phyloP scores from a whole-genome alignment of 805 yeast genomes.

The Wickerhamomyces chambardii region DNA sequence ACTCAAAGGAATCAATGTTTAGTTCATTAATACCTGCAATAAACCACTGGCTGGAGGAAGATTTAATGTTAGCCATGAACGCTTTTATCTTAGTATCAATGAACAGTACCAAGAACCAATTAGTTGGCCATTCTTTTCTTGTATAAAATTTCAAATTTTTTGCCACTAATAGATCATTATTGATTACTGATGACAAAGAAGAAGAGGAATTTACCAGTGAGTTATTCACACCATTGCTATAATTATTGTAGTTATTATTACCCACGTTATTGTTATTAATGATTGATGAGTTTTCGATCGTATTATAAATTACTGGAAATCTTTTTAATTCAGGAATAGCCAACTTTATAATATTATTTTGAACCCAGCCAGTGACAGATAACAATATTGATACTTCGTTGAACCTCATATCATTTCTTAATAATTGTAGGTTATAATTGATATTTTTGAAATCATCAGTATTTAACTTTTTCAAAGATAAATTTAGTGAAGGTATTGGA shows the following conservation, averaged over 20 bases:
- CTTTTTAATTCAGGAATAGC: conserved; percentile 35
- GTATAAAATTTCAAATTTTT: conserved; percentile 27
- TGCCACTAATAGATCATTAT: neutral
- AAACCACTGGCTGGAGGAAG: conserved; percentile 14
- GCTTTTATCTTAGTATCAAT: conserved; percentile 19
- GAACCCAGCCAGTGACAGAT: conserved; percentile 61
- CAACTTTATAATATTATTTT: conserved; percentile 43
- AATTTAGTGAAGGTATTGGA: conserved; percentile 25
- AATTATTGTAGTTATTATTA: too few relatives aligned
- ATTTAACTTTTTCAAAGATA: conserved; percentile 13
- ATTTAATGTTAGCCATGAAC: conserved; percentile 23
- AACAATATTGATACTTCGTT: conserved; percentile 47
- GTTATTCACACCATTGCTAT: too few relatives aligned
- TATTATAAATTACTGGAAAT: conserved; percentile 7
- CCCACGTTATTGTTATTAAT: too few relatives aligned
- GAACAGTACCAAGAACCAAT: conserved; percentile 28
- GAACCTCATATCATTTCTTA: conserved; percentile 11
- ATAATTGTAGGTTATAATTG: conserved; percentile 10
- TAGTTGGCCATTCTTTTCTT: conserved; percentile 24
- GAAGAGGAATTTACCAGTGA: too few relatives aligned
- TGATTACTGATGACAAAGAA: too few relatives aligned
- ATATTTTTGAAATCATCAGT: conserved; percentile 16
- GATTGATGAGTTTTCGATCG: neutral
- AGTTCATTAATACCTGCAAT: conserved; percentile 4
- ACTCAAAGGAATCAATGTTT: conserved; percentile 13